Evolutionary conservation across 2,329 filamentous ascomycete genomes (phyloP), one percentile per base, ranked within the genome.

Genomic region (Neurospora crassa): DNA sequence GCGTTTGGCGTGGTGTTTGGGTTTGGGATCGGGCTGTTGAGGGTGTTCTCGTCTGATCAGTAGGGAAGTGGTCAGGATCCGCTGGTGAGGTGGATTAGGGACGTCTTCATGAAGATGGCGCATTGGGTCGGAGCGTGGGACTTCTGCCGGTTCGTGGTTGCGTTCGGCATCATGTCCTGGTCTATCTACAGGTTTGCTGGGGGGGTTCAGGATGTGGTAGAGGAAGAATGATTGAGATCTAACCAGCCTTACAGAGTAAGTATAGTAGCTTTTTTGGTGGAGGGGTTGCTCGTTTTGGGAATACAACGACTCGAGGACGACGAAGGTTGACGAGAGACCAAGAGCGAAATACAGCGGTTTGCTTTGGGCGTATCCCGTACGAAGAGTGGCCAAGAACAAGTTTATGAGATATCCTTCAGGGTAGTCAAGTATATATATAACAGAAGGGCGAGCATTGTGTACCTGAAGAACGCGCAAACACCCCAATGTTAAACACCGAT

Each of bases 1-100:
- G 89, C 92, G 69, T 91, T 94, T 67, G 96, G 96, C 0, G 89
- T 97, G 24, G 80, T 94, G 72, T 85, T 98, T 47, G 96, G 95
- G 81, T 79, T 93, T 67, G 86, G 86, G 3, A 92, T 96, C 81
- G 93, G 93, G 12, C 85, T 92, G 70, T 85, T 95, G 78, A 83
- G 84, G 79, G 78, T 78, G 41, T 76, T 86, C 37, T 82, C 81
- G 0, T 81, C 80, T 4, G 82, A 82, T 37, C 76, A 68, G n/a
- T 74, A 71, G 53, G 18, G 10, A 8, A 41, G 37, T 63, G 10
- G 11, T 34, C 29, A 16, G 53, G 29, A 34, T 37, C 53, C 16
- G 53, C 34, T 11, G 24, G 29, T 37, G 29, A 63, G 53, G 53
- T 18, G 53, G 53, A 8, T 16, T 34, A 14, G 53, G 3, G 5